These are phyloP conservation scores for Podospora bellae-mahoneyi DNA, from an alignment of 495 filamentous ascomycete genomes.

Conservation along the genomic window DNA sequence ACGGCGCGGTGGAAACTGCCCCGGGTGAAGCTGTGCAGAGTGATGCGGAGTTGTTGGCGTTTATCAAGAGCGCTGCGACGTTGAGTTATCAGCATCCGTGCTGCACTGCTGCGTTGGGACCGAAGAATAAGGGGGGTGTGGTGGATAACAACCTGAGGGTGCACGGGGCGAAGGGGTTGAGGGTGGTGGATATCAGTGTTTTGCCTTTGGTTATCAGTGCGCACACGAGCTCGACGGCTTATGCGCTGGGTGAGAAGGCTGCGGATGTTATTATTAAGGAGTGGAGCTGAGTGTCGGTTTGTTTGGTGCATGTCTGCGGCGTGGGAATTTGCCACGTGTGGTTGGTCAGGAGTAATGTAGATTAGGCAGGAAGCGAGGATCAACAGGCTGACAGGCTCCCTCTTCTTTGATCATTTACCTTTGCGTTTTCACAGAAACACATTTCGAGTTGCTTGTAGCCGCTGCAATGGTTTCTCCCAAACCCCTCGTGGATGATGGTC, in stretches of 20 bases:
- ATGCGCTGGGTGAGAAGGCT: slow-evolving; percentile 25
- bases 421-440: too few relatives aligned
- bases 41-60: slow-evolving; percentile 18
- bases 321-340: too few relatives aligned
- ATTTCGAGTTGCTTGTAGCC: too few relatives aligned
- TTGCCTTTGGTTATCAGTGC: slow-evolving; percentile 48
- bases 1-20: slow-evolving; percentile 17
- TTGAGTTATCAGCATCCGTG: slow-evolving; percentile 27
- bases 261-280: slow-evolving; percentile 51
- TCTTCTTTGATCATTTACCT: too few relatives aligned
- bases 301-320: neutral
- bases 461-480: too few relatives aligned
- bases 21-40: slow-evolving; percentile 16
- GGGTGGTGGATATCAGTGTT: slow-evolving; percentile 29
- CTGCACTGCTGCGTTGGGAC: slow-evolving; percentile 55
- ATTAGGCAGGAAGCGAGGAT: too few relatives aligned
- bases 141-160: slow-evolving; percentile 39
- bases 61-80: slow-evolving; percentile 9
- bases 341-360: too few relatives aligned
- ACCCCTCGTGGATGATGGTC: too few relatives aligned
- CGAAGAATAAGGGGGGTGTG: slow-evolving; percentile 48
- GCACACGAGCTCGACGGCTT: slow-evolving; percentile 19
- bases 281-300: slow-evolving; percentile 23
- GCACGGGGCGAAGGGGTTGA: slow-evolving; percentile 35
- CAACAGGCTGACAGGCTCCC: too few relatives aligned